phyloP scores from a whole-genome alignment of 371 early-diverging fungal species.

The Mucor velutinosus region DNA sequence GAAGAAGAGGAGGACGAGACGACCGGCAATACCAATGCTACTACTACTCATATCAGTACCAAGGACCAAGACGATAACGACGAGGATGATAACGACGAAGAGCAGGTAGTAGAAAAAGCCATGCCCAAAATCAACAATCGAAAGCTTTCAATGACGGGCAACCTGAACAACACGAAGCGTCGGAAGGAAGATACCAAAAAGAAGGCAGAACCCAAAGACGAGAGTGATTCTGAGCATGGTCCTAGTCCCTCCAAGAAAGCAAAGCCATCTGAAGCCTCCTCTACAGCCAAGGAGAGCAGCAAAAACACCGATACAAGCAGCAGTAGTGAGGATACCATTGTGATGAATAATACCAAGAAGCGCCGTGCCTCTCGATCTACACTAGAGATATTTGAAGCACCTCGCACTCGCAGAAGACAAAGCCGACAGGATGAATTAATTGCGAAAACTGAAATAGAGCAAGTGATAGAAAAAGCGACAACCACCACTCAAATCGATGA shows the following conservation, averaged over 20 bases:
- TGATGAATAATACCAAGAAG: background rate
- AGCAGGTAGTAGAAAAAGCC: background rate
- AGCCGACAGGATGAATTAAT: background rate
- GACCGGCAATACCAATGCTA: background rate
- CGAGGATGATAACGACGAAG: background rate
- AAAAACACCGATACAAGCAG: constrained; percentile 1
- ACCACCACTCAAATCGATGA: background rate
- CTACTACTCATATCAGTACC: background rate
- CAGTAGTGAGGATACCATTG: background rate
- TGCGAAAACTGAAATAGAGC: background rate
- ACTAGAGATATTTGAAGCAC: background rate
- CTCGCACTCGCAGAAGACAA: constrained; percentile 1
- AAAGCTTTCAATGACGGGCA: background rate
- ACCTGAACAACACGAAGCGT: background rate
- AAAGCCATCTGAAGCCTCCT: background rate
- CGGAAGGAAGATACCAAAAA: background rate
- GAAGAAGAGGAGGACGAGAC: background rate
- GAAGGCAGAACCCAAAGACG: background rate
- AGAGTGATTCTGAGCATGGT: background rate
- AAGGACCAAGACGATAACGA: background rate
- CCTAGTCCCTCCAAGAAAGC: constrained; percentile 2
- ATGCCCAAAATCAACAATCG: background rate
- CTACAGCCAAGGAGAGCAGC: background rate
- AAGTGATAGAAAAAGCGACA: background rate
- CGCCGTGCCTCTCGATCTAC: background rate